Evolutionary conservation across 208 protist species (phyloP), one percentile per base, ranked within the genome.

Genomic region (Trypanosoma cruzi): DNA sequence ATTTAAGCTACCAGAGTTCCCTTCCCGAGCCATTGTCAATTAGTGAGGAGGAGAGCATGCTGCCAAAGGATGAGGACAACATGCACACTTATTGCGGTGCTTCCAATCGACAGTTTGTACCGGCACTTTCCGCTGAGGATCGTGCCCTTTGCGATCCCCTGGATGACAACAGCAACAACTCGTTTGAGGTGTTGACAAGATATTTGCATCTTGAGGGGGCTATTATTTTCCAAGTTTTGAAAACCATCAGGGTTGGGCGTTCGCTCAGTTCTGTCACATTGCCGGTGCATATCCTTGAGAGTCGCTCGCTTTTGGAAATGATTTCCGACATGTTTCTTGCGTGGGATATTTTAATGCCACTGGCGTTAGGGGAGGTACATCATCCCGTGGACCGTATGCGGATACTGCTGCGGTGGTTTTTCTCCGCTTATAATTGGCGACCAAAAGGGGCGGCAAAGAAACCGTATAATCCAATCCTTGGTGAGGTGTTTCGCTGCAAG

Each of bases 391-490:
- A 73, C 24, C 62, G 70, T 28, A 69, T 75, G 61, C 59, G 53
- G 22, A 18, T 63, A 3, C 36, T 75, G 52, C 46, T 64, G 36
- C 52, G 56, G 7, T 75, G 70, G 70, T 75, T 75, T 67, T 28
- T 77, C 54, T n/a, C 64, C 4, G 64, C 64, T 31, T 77, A 73
- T 29, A 54, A 77, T 36, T 66, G 56, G 55, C 20, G 64, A 42
- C 64, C 72, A 11, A 44, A 59, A 32, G 64, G 54, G 34, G 54
- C 32, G 26, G 53, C 68, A 24, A 77, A 77, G 37, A 81, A 81
- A 40, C 76, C 71, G 16, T 82, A 72, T 36, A 79, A 82, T 32
- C 62, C 77, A 53, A 71, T 79, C 28, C 62, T 82, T 54, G 77
- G 71, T 36, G 77, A 82, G 48, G 66, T 80, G 40, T 64, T 73